These are phyloP conservation scores for Coniella lustricola DNA, from an alignment of 2,329 filamentous ascomycete genomes.

Conservation along the genomic window DNA sequence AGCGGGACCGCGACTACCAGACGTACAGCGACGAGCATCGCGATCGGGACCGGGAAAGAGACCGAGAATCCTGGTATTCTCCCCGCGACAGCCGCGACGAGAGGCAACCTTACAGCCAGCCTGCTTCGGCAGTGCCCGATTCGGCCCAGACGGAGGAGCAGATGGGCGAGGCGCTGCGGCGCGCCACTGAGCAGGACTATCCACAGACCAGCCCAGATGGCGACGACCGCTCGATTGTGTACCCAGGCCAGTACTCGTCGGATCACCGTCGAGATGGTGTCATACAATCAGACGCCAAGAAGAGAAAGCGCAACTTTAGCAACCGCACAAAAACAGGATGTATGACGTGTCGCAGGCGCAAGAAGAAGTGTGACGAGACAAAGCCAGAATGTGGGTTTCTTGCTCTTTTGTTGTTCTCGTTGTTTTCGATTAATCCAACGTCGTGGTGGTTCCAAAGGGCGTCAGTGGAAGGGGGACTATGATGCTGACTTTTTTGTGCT, in stretches of 20 bases:
- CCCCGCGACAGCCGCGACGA: constrained; percentile 39
- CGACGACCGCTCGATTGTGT: constrained; percentile 37
- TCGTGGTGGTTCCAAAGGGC: no score
- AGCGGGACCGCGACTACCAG: constrained; percentile 33
- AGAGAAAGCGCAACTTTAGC: constrained; percentile 76
- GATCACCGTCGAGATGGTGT: constrained; percentile 42
- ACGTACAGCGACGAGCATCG: constrained; percentile 38
- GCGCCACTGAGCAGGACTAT: constrained; percentile 43
- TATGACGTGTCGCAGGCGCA: constrained; percentile 81
- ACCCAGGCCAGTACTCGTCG: constrained; percentile 37
- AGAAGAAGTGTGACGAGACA: constrained; percentile 96
- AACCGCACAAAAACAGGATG: constrained; percentile 95
- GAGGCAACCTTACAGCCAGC: constrained; percentile 38
- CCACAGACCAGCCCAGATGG: constrained; percentile 47
- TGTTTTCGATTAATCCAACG: neutral
- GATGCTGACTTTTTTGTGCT: no score
- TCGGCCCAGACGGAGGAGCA: constrained; percentile 45
- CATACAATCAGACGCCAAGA: constrained; percentile 57
- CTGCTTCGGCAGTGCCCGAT: constrained; percentile 37
- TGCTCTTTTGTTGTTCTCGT: neutral
- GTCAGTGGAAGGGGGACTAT: no score
- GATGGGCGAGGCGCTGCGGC: constrained; percentile 36
- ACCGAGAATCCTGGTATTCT: constrained; percentile 43
- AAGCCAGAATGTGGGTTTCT: constrained; percentile 77
- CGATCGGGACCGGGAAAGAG: constrained; percentile 38